Percentiles rank a stretch among this genome's conserved stretches.
Conservation (phyloP, 306 rosid species). For the Cucurbita pepo region DNA sequence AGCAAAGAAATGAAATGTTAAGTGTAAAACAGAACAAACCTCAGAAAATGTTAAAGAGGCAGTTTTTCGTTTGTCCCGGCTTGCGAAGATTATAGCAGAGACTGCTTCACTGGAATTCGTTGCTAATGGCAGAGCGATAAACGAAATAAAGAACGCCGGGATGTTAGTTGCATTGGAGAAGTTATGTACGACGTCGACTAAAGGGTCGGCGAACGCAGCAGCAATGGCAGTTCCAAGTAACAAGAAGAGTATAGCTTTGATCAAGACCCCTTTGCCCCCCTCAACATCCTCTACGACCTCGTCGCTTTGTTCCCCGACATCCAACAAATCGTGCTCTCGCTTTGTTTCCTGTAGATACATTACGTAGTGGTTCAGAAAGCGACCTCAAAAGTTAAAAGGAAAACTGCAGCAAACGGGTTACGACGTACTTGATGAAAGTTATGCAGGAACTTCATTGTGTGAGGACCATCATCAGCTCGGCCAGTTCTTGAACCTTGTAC, state of each 20-base stretch:
- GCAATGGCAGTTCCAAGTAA: conserved; percentile 66
- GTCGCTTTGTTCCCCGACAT: conserved; percentile 27
- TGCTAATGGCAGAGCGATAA: conserved; percentile 67
- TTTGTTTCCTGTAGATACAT: conserved; percentile 44
- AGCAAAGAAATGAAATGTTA: not conserved
- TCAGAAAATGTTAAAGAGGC: conserved; percentile 83
- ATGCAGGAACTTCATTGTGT: conserved; percentile 23
- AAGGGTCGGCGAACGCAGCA: conserved; percentile 70
- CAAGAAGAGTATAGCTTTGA: conserved; percentile 49
- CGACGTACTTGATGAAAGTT: conserved; percentile 42
- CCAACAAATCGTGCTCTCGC: conserved; percentile 55
- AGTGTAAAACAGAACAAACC: conserved; percentile 29
- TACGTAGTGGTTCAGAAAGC: not conserved
- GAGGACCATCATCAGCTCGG: conserved; percentile 34
- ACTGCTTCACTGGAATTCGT: conserved; percentile 93
- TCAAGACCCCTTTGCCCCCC: conserved; percentile 19
- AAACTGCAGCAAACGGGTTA: not conserved
- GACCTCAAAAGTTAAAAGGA: not conserved
- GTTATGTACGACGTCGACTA: conserved; percentile 77
- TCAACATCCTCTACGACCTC: conserved; percentile 28
- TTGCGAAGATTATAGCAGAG: conserved; percentile 71
- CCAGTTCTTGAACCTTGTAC: conserved; percentile 18
- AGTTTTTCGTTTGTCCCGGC: conserved; percentile 67
- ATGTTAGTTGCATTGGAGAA: conserved; percentile 76
- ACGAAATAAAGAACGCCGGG: conserved; percentile 93